phyloP scores from a whole-genome alignment of 768 basidiomycete species.

The Termitomyces sp. region DNA sequence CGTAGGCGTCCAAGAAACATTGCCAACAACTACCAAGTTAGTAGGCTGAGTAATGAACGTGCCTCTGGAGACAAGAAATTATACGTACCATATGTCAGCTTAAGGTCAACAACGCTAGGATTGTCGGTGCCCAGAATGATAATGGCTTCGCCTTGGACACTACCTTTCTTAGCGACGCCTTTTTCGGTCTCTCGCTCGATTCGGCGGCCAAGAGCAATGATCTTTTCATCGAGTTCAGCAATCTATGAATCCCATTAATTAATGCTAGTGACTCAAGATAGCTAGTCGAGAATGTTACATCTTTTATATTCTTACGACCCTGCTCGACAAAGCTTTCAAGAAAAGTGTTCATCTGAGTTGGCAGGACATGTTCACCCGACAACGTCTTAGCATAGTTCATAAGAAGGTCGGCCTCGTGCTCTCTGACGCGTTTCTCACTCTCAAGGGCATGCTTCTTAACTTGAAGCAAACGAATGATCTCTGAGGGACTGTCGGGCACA shows the following conservation, averaged over 20 bases:
- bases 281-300: conserved; percentile 19
- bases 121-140: conserved; percentile 41
- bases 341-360: conserved; percentile 36
- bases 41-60: background rate
- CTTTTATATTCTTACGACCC: conserved; percentile 31
- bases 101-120: conserved; percentile 36
- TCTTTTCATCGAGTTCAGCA: conserved; percentile 34
- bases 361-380: conserved; percentile 37
- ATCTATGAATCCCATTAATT: conserved; percentile 20
- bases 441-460: conserved; percentile 34
- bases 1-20: conserved; percentile 48
- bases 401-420: conserved; percentile 41
- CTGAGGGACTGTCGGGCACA: conserved; percentile 23
- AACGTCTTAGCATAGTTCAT: conserved; percentile 42
- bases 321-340: conserved; percentile 38
- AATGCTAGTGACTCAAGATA: background rate
- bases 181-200: conserved; percentile 35
- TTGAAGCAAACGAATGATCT: conserved; percentile 33
- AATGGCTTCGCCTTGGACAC: conserved; percentile 31
- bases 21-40: conserved; percentile 41
- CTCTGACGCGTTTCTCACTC: conserved; percentile 34
- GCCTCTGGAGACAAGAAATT: background rate
- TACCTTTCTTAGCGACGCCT: conserved; percentile 31
- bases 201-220: conserved; percentile 35
- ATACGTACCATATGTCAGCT: conserved; percentile 49